Percentiles rank a stretch among this genome's conserved stretches.
Evolutionary conservation across 75 land plant genomes (phyloP).

Genomic region (Cunninghamia lanceolata): DNA sequence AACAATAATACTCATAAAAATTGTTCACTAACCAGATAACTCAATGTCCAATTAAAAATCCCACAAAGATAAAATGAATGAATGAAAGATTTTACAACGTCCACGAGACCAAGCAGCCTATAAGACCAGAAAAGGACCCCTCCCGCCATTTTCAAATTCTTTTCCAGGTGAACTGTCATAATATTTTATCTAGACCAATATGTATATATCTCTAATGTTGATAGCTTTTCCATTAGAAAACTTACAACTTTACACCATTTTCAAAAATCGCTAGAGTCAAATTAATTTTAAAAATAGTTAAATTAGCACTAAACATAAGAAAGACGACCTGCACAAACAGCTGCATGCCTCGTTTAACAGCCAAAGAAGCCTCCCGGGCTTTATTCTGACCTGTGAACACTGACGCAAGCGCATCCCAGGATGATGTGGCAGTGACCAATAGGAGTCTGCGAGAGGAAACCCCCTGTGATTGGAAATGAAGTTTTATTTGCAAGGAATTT

Average conservation of each 20-base stretch:
- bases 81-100: too few relatives aligned
- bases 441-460: conserved; percentile 10
- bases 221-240: neutral
- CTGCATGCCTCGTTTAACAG: conserved; percentile 71
- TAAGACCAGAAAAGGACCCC: too few relatives aligned
- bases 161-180: too few relatives aligned
- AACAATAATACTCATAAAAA: too few relatives aligned
- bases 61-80: too few relatives aligned
- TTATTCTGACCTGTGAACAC: conserved; percentile 24
- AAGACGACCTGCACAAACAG: conserved; percentile 68
- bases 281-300: neutral
- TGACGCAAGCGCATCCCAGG: conserved; percentile 40
- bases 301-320: neutral
- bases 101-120: too few relatives aligned
- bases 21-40: too few relatives aligned
- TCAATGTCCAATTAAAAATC: too few relatives aligned
- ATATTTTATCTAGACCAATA: too few relatives aligned
- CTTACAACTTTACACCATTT: neutral
- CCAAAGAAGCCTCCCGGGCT: conserved; percentile 56
- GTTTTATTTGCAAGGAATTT: neutral
- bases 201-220: too few relatives aligned
- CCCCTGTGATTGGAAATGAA: neutral
- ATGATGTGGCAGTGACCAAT: conserved; percentile 26
- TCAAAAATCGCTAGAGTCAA: neutral
- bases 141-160: too few relatives aligned